Base-by-base conservation (phyloP, 495 filamentous ascomycete genomes). In the Xylaria curta region DNA sequence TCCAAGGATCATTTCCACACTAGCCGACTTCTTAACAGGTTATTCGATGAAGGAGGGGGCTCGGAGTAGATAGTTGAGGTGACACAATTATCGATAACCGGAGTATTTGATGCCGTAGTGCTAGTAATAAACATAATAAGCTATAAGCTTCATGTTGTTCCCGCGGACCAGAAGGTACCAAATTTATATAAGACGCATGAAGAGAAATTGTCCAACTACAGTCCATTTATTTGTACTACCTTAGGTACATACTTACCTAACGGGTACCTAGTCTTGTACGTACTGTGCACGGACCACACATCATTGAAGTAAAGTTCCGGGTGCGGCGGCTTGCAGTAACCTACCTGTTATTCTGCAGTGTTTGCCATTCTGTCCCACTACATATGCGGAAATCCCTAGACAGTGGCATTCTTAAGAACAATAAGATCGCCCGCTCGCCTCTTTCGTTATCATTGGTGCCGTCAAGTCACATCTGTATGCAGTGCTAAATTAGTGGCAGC, bases 351-450 rank as follows among this genome's bases (percentile, higher is more conserved):
- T 44, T 38, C 26, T 19, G 42, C 28, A 51, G 44, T 44, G 58
- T 42, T 49, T 53, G 46, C 36, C 47, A 59, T 44, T 31, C 21
- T 64, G 68, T 64, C 59, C 68, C 68, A 70, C 59, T 63, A 64
- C 66, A 38, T 10, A 51, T 69, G 56, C 58, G n/a, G 66, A 49
- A 51, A 62, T 62, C 10, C 28, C 58, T 36, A 53, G 36, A 62
- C 68, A 61, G 40, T 4, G 26, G 40, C 66, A 69, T 49, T 69
- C 66, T 68, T 68, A 24, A 54, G 21, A 58, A 68, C 53, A 59
- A 68, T 36, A 26, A 10, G 49, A 53, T 53, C 49, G 21, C 21
- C 49, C 21, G 24, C 49, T 13, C 49, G 4, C 26, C 64, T 66
- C 46, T 33, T 9, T 15, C 63, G 9, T 33, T 40, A 67, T 17